Evolutionary conservation across 179 eudicot species (phyloP).

Genomic region (Drosera spatulata): DNA sequence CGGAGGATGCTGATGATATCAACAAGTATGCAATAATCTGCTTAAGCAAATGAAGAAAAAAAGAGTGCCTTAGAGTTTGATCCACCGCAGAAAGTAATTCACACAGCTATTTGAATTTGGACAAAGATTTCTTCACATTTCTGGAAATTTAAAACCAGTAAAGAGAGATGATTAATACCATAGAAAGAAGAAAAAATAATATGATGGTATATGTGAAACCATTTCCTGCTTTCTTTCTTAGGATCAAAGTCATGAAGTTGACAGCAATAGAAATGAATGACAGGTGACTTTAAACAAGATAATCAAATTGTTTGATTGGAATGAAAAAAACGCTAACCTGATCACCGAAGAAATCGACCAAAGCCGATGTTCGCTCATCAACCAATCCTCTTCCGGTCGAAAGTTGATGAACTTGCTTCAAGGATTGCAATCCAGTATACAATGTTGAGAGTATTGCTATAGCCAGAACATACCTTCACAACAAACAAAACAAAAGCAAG

Average conservation of each 20-base stretch:
- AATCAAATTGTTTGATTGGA: too few relatives aligned
- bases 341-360: slow-evolving; percentile 37
- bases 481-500: background rate
- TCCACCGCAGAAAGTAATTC: background rate
- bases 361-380: slow-evolving; percentile 18
- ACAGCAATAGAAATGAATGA: too few relatives aligned
- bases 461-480: slow-evolving; percentile 28
- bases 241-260: too few relatives aligned
- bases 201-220: too few relatives aligned
- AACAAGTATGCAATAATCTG: slow-evolving; percentile 73
- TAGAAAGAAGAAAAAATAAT: too few relatives aligned
- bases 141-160: too few relatives aligned
- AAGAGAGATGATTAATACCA: too few relatives aligned
- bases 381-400: slow-evolving; percentile 13
- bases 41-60: slow-evolving; percentile 6
- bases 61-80: too few relatives aligned
- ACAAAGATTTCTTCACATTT: too few relatives aligned
- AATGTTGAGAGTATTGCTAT: slow-evolving; percentile 33
- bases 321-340: slow-evolving; percentile 14
- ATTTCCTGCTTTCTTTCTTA: too few relatives aligned
- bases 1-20: slow-evolving; percentile 80
- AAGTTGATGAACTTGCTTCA: slow-evolving; percentile 16
- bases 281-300: too few relatives aligned
- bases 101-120: too few relatives aligned
- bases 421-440: slow-evolving; percentile 29